Conservation (phyloP, 169 alveolate species). For the Plasmodium knowlesi region DNA sequence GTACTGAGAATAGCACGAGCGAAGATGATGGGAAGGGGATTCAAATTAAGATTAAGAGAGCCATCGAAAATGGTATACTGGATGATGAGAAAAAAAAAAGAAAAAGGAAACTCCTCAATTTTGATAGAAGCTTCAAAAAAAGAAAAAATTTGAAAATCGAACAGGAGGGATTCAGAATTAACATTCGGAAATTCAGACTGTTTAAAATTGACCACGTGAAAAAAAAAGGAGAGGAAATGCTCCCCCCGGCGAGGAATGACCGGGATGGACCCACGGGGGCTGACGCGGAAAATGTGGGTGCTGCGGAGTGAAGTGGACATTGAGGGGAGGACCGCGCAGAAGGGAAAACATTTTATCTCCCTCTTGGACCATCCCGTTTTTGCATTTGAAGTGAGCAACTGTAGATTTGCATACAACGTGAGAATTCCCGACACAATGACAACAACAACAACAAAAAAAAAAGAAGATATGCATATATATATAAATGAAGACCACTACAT, state of each 20-base stretch:
- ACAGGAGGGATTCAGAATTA: slow-evolving; percentile 15
- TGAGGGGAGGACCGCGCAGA: not conserved
- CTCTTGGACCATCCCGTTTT: not conserved
- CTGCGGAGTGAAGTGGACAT: not conserved
- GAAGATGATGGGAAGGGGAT: slow-evolving; percentile 20
- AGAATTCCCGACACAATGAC: not conserved
- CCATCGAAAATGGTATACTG: slow-evolving; percentile 44
- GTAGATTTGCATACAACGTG: not conserved
- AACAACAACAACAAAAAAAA: no score
- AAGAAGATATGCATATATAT: not conserved
- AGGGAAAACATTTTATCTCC: not conserved
- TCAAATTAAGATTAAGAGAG: slow-evolving; percentile 62
- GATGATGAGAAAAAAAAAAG: slow-evolving; percentile 42
- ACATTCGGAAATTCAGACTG: not conserved
- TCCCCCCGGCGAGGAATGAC: not conserved
- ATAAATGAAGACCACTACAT: not conserved
- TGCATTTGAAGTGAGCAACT: no score
- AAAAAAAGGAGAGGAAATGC: not conserved
- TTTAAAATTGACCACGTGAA: slow-evolving; percentile 1
- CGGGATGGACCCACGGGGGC: not conserved
- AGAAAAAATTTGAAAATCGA: slow-evolving; percentile 25
- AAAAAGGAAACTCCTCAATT: slow-evolving; percentile 40
- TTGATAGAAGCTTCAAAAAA: slow-evolving; percentile 30
- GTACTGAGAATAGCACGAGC: slow-evolving; percentile 10
- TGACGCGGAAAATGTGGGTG: no score